phyloP scores from a whole-genome alignment of 2,329 filamentous ascomycete genomes.

The Xylariaceae sp. region DNA sequence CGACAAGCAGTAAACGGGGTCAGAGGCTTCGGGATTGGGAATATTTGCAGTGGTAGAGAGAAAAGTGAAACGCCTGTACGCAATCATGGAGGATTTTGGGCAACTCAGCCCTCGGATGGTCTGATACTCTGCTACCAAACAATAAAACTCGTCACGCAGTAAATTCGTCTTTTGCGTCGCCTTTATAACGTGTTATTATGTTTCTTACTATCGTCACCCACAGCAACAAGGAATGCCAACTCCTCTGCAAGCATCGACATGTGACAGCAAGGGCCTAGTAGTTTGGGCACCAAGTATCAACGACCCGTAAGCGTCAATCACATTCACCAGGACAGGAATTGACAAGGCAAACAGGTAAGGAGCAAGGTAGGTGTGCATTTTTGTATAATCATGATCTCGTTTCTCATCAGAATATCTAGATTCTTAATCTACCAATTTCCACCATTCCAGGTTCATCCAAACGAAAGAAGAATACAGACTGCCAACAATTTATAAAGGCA shows the following conservation, averaged over 20 bases:
- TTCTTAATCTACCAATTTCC: background rate
- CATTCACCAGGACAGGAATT: background rate
- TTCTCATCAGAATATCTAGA: background rate
- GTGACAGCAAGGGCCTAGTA: no score
- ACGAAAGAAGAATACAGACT: no score
- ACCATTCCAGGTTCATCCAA: no score
- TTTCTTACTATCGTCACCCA: no score
- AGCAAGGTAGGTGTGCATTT: background rate
- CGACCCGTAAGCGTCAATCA: background rate
- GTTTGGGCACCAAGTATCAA: no score
- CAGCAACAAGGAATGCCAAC: no score
- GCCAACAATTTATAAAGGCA: no score
- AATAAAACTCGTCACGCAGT: conserved; percentile 19
- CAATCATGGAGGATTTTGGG: conserved; percentile 12
- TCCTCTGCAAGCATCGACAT: no score
- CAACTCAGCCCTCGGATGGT: conserved; percentile 8
- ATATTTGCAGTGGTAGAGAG: conserved; percentile 8
- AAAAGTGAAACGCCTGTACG: conserved; percentile 13
- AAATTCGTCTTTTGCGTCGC: background rate
- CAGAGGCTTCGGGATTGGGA: conserved; percentile 10
- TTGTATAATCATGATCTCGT: background rate
- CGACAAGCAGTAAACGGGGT: conserved; percentile 47
- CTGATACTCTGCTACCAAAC: conserved; percentile 8
- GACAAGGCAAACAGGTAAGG: background rate
- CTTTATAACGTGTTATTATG: background rate